These are phyloP conservation scores for Beta macrorhiza DNA, from an alignment of 179 eudicot species.

Conservation along the genomic window DNA sequence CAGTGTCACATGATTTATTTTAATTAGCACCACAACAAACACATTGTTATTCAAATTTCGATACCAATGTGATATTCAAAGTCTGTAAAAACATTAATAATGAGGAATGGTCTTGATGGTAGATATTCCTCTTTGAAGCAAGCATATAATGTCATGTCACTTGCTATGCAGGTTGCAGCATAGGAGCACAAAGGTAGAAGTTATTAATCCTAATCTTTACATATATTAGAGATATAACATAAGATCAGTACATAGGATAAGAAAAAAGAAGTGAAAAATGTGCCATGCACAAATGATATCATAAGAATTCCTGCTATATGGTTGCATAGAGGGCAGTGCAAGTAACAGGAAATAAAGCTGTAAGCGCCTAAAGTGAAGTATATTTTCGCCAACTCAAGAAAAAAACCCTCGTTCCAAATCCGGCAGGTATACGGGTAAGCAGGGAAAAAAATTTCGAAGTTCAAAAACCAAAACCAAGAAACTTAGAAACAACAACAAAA, in stretches of 20 bases:
- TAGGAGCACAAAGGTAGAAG: no score
- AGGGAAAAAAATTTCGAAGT: conserved; percentile 13
- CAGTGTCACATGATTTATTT: no score
- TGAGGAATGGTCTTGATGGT: no score
- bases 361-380: conserved; percentile 10
- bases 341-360: conserved; percentile 1
- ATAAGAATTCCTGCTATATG: not conserved
- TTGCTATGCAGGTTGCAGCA: not conserved
- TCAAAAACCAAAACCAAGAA: not conserved
- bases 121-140: not conserved
- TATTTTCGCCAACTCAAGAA: conserved; percentile 7
- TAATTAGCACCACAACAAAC: not conserved
- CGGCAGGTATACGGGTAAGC: conserved; percentile 20
- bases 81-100: no score
- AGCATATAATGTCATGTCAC: not conserved
- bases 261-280: not conserved
- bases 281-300: not conserved
- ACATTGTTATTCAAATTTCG: not conserved
- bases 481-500: not conserved
- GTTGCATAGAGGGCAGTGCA: conserved; percentile 13
- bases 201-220: not conserved
- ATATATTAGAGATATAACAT: not conserved
- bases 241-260: not conserved
- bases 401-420: conserved; percentile 11
- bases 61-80: not conserved